These are phyloP conservation scores for Withania somnifera DNA, from an alignment of 305 asterid species.

Conservation along the genomic window DNA sequence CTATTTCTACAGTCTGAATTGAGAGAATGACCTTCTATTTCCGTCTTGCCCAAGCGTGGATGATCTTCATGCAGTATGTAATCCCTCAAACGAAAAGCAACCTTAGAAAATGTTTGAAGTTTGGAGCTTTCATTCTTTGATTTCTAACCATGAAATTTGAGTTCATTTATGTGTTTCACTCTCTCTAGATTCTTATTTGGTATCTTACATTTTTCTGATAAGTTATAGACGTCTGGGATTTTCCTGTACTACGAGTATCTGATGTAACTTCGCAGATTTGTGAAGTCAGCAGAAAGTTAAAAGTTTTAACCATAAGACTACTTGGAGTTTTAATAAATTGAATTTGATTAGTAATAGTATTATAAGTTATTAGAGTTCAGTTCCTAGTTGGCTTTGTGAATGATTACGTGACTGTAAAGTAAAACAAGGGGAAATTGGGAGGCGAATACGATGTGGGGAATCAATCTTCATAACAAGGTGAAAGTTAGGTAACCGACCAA, in stretches of 20 bases:
- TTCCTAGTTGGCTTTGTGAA: neutral
- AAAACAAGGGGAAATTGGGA: neutral
- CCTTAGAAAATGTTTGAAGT: neutral
- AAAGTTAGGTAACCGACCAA: neutral
- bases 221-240: neutral
- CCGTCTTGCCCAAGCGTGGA: neutral
- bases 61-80: neutral
- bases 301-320: neutral
- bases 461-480: neutral
- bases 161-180: neutral
- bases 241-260: neutral
- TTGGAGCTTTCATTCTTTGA: neutral
- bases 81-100: neutral
- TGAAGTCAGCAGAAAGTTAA: neutral
- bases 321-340: neutral
- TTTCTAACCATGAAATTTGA: neutral
- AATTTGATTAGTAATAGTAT: neutral
- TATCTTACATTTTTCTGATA: neutral
- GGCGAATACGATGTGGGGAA: neutral
- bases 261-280: neutral
- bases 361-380: neutral
- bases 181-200: neutral
- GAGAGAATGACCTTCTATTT: neutral
- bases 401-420: neutral
- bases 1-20: neutral